Conservation (phyloP, 1,284 basidiomycete genomes). For the Heliocybe sulcata region DNA sequence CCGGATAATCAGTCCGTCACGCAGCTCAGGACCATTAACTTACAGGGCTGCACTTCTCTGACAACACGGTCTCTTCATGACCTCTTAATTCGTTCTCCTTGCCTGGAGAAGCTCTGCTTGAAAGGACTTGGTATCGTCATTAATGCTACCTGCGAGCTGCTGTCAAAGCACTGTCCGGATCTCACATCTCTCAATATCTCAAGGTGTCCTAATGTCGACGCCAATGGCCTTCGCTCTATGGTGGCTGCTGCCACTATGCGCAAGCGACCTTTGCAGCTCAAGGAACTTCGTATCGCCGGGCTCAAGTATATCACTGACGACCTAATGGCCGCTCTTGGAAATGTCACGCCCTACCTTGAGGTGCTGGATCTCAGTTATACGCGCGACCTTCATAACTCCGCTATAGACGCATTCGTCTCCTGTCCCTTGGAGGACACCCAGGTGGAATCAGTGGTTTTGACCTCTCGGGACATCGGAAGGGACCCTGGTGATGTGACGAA, state of each 20-base stretch:
- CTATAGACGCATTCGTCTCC: conserved; percentile 65
- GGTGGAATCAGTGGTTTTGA: conserved; percentile 39
- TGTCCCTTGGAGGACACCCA: conserved; percentile 33
- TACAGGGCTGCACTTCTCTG: conserved; percentile 68
- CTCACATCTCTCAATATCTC: conserved; percentile 66
- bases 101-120: conserved; percentile 53
- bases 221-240: conserved; percentile 47
- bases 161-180: conserved; percentile 47
- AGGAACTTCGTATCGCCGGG: conserved; percentile 58
- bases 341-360: conserved; percentile 64
- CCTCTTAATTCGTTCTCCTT: conserved; percentile 64
- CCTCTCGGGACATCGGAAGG: conserved; percentile 58
- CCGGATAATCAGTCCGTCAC: conserved; percentile 38
- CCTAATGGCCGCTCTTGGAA: conserved; percentile 54
- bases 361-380: conserved; percentile 79
- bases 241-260: conserved; percentile 33
- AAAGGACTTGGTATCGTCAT: conserved; percentile 65
- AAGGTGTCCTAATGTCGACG: conserved; percentile 66
- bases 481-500: conserved; percentile 41
- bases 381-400: conserved; percentile 64
- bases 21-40: conserved; percentile 62
- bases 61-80: conserved; percentile 60
- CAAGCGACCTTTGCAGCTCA: conserved; percentile 40
- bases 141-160: conserved; percentile 63
- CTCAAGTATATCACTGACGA: conserved; percentile 52